Evolutionary conservation across 23 red algal genomes (phyloP), one percentile per base, ranked within the genome.

Genomic region (Gracilaria gracilis): DNA sequence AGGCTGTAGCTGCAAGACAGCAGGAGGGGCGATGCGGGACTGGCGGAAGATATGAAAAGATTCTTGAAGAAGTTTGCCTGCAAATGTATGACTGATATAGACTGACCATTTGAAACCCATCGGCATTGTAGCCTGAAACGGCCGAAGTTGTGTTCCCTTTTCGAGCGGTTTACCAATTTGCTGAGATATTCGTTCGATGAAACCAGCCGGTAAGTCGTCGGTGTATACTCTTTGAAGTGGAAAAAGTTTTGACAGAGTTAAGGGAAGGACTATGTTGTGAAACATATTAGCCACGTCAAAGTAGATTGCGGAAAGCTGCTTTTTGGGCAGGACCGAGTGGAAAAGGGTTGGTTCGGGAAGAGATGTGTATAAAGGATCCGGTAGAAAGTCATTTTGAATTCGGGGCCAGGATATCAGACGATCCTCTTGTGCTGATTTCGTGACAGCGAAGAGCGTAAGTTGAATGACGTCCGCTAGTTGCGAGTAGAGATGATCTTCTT

Each of bases 241-340:
- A 19, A 70, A 70, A 2, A 70, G 15, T 25, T 70, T 70, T 2
- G 65, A 70, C 14, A 70, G 14, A 38, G 9, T 24, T 36, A 35
- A 1, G 5, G 65, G 27, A 35, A 33, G 65, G 1, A 36, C 25
- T 4, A 70, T 70, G 65, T 70, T 70, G 35, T 70, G 65, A 34
- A 70, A 70, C 65, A 70, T 70, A 16, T 70, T 70, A 24, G 23
- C 65, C 17, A 70, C 28, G 34, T 70, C 65, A 19, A 70, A 70
- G 65, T 70, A 70, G 17, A 70, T 25, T 13, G 9, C 9, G 4
- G 35, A 70, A 17, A 70, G 65, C 1, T 33, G 1, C 34, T 1
- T 16, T 2, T 4, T 33, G 12, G 9, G 12, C 4, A 2, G 9
- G 17, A 70, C 25, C 3, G 65, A 70, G 4, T 70, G 12, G 65